phyloP scores from a whole-genome alignment of 805 yeast species.

The Starmerella tilneyi region DNA sequence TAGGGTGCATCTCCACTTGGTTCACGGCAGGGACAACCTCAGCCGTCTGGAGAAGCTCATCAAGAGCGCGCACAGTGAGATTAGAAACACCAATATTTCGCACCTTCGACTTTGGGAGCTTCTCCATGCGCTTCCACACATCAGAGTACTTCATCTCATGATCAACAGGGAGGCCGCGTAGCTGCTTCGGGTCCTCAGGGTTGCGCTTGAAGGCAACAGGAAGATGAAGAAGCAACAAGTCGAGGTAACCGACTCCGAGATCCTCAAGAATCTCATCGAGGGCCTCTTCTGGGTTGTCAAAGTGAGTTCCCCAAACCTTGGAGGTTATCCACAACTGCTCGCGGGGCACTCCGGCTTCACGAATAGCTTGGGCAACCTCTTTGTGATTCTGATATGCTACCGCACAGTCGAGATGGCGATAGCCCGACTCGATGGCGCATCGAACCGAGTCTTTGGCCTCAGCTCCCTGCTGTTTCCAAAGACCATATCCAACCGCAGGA shows the following conservation, averaged over 20 bases:
- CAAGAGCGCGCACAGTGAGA: conserved; percentile 43
- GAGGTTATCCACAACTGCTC: conserved; percentile 60
- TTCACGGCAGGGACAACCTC: conserved; percentile 52
- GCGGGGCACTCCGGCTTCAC: conserved; percentile 41
- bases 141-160: conserved; percentile 8
- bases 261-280: conserved; percentile 50
- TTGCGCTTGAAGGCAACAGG: conserved; percentile 37
- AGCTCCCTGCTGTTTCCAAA: conserved; percentile 14
- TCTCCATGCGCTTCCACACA: conserved; percentile 55
- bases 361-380: conserved; percentile 43
- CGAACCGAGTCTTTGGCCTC: conserved; percentile 37
- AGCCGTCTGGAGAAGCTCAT: conserved; percentile 38
- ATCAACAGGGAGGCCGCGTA: conserved; percentile 15
- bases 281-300: conserved; percentile 39
- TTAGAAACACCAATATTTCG: conserved; percentile 67
- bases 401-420: conserved; percentile 47
- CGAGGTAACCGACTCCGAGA: conserved; percentile 64
- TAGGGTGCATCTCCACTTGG: conserved; percentile 68
- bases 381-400: conserved; percentile 36
- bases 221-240: conserved; percentile 71
- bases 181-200: conserved; percentile 15
- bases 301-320: conserved; percentile 39
- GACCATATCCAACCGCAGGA: conserved; percentile 21
- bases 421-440: conserved; percentile 53
- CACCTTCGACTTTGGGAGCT: conserved; percentile 41